Evolutionary conservation across 2,329 filamentous ascomycete species (phyloP).

Genomic region (Zymoseptoria ardabiliae): DNA sequence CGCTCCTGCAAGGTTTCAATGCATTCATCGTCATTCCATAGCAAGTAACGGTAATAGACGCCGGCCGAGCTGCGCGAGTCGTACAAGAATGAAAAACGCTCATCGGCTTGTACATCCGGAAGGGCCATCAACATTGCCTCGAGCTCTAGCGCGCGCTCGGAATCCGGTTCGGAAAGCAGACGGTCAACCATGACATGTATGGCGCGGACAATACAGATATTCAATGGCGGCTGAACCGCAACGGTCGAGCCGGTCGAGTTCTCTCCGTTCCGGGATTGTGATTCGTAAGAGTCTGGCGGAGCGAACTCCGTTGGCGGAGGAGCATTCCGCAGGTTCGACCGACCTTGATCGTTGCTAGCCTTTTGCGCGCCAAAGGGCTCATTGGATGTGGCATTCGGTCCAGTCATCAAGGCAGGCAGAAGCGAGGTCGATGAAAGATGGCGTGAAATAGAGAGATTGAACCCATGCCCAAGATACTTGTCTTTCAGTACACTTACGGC

Average conservation of each 20-base stretch:
- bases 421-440: conserved; percentile 62
- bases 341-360: conserved; percentile 23
- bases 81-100: conserved; percentile 93
- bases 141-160: conserved; percentile 62
- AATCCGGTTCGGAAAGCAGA: conserved; percentile 55
- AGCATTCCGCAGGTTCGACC: conserved; percentile 32
- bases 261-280: conserved; percentile 3
- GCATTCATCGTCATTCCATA: conserved; percentile 55
- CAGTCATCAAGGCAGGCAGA: conserved; percentile 7
- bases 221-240: conserved; percentile 59
- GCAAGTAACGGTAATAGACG: conserved; percentile 85
- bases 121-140: conserved; percentile 88
- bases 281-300: conserved; percentile 64
- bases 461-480: conserved; percentile 76
- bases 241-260: conserved; percentile 23
- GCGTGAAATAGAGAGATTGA: conserved; percentile 70
- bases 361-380: conserved; percentile 28
- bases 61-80: conserved; percentile 71
- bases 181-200: conserved; percentile 85
- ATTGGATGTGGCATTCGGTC: conserved; percentile 5
- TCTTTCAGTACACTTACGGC: conserved; percentile 73
- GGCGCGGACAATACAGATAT: conserved; percentile 69
- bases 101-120: conserved; percentile 72
- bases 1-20: conserved; percentile 37
- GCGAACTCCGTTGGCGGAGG: conserved; percentile 57